Evolutionary conservation across 2,329 filamentous ascomycete genomes (phyloP), one percentile per base, ranked within the genome.

Genomic region (Zymoseptoria ardabiliae): DNA sequence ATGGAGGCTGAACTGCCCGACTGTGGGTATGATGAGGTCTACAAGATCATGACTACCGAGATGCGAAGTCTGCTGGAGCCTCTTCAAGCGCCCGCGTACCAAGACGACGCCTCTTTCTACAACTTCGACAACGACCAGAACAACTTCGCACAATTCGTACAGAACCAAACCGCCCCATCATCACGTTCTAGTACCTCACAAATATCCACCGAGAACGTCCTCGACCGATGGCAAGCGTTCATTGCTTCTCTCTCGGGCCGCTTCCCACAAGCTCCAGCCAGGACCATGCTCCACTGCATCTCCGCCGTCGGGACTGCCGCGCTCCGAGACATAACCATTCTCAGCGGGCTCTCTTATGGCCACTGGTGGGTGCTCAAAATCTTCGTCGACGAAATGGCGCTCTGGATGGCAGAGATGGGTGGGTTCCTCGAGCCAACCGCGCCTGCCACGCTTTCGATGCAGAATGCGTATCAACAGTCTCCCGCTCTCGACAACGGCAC

Each of bases 341-440:
- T 85, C 49, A 86, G 89, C 64, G 89, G 88, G 19, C 85, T 87
- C 70, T 92, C 88, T 69, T 95, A 93, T 70, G 88, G 89, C n/a
- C 87, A 89, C 5, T 95, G 91, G 91, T 94, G 90, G 90, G 89
- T 97, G 59, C 91, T 91, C 3, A 96, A 97, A 73, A 92, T 93
- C 59, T 97, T 93, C 81, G 84, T 97, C 56, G 92, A 97, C 70
- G 93, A 97, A 76, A 95, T 96, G 90, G 85, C 91, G 54, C 82
- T 88, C 59, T 97, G 95, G 82, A 80, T 96, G 66, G 91, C 90
- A 0, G 91, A 95, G 69, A 87, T 92, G 68, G 93, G 92, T 55
- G 93, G 93, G 0, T 97, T 97, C 71, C 86, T 97, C 78, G 80
- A 80, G 30, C 78, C 63, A 10, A 59, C 57, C 20, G 51, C 53